Conservation (phyloP, 768 basidiomycete species). For the Dentipellis fragilis region DNA sequence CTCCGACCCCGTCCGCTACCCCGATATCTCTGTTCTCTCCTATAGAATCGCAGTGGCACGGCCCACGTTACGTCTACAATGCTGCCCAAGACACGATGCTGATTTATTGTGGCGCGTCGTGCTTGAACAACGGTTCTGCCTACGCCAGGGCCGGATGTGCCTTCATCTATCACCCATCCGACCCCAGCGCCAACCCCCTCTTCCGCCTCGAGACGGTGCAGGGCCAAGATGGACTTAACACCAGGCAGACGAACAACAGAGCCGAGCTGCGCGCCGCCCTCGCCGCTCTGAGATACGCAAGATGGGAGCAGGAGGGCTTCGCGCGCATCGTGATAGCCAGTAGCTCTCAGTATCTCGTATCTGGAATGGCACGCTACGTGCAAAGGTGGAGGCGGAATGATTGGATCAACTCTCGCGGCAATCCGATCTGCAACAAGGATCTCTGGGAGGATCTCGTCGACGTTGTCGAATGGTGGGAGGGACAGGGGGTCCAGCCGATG, state of each 20-base stretch:
- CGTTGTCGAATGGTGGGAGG: conserved; percentile 11
- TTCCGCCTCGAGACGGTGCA: neutral
- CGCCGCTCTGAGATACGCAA: conserved; percentile 13
- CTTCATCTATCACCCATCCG: neutral
- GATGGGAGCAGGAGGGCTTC: conserved; percentile 21
- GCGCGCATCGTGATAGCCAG: conserved; percentile 21
- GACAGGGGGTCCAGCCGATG: conserved; percentile 10
- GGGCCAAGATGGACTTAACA: neutral
- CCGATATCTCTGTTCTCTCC: too few species aligned
- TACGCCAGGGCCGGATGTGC: neutral
- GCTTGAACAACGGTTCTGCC: too few species aligned
- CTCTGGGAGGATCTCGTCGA: conserved; percentile 18
- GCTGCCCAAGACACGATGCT: too few species aligned
- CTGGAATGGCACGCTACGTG: conserved; percentile 17
- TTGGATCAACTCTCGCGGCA: conserved; percentile 16
- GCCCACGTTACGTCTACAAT: too few species aligned
- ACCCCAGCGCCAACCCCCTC: neutral
- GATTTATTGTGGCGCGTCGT: too few species aligned
- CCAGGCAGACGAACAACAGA: conserved; percentile 22
- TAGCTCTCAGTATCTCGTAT: conserved; percentile 23
- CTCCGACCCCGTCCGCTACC: too few species aligned
- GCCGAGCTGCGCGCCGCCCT: conserved; percentile 26
- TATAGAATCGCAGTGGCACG: too few species aligned
- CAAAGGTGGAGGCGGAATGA: conserved; percentile 16
- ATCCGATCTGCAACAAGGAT: conserved; percentile 15